Percentiles rank a stretch among this genome's conserved stretches.
phyloP scores from a whole-genome alignment of 345 rosid species.

The Linum tenue region DNA sequence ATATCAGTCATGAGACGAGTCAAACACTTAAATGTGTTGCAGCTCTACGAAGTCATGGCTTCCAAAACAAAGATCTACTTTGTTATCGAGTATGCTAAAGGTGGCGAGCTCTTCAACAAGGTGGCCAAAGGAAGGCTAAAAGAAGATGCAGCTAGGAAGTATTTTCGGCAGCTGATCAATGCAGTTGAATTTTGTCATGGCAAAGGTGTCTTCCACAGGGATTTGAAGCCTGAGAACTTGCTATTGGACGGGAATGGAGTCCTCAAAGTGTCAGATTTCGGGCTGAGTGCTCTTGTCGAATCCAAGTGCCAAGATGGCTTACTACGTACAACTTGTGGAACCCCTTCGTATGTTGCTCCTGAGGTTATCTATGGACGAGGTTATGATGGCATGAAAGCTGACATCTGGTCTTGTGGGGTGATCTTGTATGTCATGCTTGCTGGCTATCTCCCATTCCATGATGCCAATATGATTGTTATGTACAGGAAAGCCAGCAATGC shows the following conservation, averaged over 20 bases:
- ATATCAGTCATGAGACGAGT: conserved; percentile 15
- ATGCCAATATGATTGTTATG: neutral
- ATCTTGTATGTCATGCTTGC: neutral
- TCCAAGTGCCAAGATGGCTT: neutral
- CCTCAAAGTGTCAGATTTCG: neutral
- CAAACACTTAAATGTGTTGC: conserved; percentile 12
- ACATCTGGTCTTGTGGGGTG: neutral
- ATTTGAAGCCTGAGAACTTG: neutral
- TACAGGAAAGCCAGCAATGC: neutral
- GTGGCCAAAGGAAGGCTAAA: neutral
- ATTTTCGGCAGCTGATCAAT: neutral
- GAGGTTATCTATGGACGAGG: neutral
- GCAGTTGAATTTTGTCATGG: neutral
- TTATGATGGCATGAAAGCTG: neutral
- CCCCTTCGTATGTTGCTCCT: neutral
- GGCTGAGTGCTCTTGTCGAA: neutral
- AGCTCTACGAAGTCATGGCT: neutral
- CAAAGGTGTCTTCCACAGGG: neutral
- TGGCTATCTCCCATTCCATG: neutral
- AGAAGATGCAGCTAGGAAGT: neutral
- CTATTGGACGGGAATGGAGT: neutral
- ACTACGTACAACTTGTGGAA: neutral
- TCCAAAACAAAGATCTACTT: neutral
- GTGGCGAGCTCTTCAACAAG: neutral
- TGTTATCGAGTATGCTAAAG: neutral